phyloP scores from a whole-genome alignment of 441 rosid species.

The Omphalea diandra region DNA sequence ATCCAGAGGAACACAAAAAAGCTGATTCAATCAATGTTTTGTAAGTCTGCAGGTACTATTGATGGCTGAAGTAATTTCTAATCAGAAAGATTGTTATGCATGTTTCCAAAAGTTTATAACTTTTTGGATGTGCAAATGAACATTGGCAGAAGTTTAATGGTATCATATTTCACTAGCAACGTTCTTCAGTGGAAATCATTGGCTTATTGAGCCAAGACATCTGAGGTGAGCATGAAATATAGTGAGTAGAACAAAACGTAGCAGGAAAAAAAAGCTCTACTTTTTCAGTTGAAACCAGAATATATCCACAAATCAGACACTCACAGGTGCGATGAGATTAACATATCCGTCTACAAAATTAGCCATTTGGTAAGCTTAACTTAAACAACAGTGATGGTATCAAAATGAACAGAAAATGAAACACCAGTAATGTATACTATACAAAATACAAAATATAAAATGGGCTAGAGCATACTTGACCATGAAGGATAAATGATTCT shows the following conservation, averaged over 20 bases:
- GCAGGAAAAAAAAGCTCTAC: too few species aligned
- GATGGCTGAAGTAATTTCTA: background rate
- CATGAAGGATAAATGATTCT: conserved; percentile 25
- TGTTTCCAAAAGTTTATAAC: background rate
- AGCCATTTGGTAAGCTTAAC: background rate
- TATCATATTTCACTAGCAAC: background rate
- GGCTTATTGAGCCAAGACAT: background rate
- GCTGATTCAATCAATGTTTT: too few species aligned
- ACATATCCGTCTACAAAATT: too few species aligned
- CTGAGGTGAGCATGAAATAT: too few species aligned
- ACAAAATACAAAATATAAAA: conserved; percentile 1
- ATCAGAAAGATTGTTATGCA: background rate
- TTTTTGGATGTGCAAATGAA: background rate
- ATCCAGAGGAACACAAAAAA: too few species aligned
- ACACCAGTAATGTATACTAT: background rate
- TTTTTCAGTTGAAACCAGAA: background rate
- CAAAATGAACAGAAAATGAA: background rate
- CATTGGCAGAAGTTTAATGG: background rate
- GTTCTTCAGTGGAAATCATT: background rate
- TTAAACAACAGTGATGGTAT: background rate
- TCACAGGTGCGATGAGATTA: too few species aligned
- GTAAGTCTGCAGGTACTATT: too few species aligned
- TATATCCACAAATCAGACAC: background rate
- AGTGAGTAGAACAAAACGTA: too few species aligned
- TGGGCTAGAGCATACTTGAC: conserved; percentile 32